Evolutionary conservation across 768 basidiomycete species (phyloP).

Genomic region (Tricholoma flavovirens): DNA sequence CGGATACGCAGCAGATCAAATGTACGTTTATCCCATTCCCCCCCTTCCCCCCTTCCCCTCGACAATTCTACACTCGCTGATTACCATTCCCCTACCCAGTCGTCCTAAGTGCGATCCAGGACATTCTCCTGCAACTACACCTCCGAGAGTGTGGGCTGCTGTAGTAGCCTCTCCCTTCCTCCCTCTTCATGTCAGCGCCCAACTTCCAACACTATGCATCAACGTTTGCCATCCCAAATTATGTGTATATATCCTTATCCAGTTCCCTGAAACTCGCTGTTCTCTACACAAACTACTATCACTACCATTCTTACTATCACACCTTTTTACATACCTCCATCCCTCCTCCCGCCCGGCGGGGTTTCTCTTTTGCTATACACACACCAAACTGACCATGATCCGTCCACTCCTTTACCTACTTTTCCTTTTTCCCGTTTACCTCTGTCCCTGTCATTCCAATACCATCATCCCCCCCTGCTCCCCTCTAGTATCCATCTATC

Average conservation of each 20-base stretch:
- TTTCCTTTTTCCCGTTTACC: too few species aligned
- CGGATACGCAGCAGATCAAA: conserved; percentile 90
- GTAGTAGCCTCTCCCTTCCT: conserved; percentile 26
- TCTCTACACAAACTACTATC: too few species aligned
- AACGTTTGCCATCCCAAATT: not conserved
- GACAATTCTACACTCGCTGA: too few species aligned
- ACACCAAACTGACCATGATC: too few species aligned
- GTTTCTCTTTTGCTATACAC: too few species aligned
- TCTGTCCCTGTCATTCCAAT: too few species aligned
- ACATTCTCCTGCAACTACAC: conserved; percentile 82
- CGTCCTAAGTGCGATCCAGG: conserved; percentile 83
- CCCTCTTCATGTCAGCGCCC: not conserved
- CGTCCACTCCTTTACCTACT: too few species aligned
- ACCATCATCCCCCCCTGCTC: too few species aligned
- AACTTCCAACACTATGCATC: not conserved
- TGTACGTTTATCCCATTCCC: conserved; percentile 44
- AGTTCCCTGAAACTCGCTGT: not conserved
- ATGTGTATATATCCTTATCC: not conserved
- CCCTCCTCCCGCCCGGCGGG: too few species aligned
- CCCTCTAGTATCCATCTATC: too few species aligned
- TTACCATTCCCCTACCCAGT: conserved; percentile 28
- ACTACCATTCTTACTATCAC: too few species aligned
- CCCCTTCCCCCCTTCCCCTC: not conserved
- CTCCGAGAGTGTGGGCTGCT: conserved; percentile 82
- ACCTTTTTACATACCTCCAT: too few species aligned